Evolutionary conservation across 2,329 filamentous ascomycete species (phyloP).

Genomic region (Fusarium torreyae): DNA sequence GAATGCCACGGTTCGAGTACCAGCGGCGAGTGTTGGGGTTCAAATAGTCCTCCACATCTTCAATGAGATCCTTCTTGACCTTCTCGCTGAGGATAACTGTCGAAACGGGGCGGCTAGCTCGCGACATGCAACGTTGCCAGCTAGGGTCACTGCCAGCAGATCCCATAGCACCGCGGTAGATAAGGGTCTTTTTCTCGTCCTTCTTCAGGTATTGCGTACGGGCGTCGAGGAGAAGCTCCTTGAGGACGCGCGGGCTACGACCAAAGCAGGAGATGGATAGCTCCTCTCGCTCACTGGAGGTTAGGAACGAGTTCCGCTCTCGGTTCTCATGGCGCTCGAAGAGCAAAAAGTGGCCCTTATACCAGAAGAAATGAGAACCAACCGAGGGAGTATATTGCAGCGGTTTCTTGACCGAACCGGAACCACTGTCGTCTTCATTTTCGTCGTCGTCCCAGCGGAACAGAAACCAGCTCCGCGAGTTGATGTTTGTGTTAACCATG

Average conservation of each 20-base stretch:
- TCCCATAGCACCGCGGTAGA: conserved; percentile 71
- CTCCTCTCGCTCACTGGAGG: conserved; percentile 69
- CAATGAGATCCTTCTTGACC: conserved; percentile 71
- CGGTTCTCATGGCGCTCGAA: conserved; percentile 68
- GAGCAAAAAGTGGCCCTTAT: conserved; percentile 69
- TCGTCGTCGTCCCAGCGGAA: conserved; percentile 63
- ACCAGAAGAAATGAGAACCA: conserved; percentile 79
- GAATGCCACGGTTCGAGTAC: conserved; percentile 88
- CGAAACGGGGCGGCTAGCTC: conserved; percentile 72
- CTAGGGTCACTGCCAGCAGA: conserved; percentile 60
- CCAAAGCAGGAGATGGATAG: conserved; percentile 74
- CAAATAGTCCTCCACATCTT: conserved; percentile 75
- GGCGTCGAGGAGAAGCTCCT: conserved; percentile 73
- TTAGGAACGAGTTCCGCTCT: conserved; percentile 58
- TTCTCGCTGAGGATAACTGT: conserved; percentile 76
- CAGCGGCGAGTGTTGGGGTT: conserved; percentile 76
- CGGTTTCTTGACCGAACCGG: conserved; percentile 60
- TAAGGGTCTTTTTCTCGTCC: conserved; percentile 74
- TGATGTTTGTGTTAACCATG: conserved; percentile 75
- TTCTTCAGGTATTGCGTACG: conserved; percentile 68
- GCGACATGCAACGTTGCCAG: conserved; percentile 75
- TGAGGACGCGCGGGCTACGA: conserved; percentile 71
- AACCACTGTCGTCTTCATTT: conserved; percentile 61
- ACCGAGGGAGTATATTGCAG: conserved; percentile 77
- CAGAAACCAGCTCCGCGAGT: conserved; percentile 66